Evolutionary conservation across 73 alveolate species (phyloP), one percentile per base, ranked within the genome.

Genomic region (Tetrahymena borealis): DNA sequence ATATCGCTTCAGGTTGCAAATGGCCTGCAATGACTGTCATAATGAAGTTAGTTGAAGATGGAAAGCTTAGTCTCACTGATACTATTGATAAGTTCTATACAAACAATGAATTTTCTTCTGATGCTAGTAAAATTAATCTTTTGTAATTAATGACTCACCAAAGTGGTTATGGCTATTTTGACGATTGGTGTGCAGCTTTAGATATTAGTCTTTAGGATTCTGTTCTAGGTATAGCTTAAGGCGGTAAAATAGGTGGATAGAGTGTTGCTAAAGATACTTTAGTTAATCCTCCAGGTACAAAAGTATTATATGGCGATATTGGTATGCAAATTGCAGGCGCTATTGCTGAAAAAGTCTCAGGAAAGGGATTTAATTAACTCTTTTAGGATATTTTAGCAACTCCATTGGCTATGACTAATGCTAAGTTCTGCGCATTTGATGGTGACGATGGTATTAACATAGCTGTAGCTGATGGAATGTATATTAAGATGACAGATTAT

Each of bases 1-100:
- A 91, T 40, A 39, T 91, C 20, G 94, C 94, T 33, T 91, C 94
- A 39, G 94, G 94, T 16, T 91, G 94, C 15, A 91, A 91, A 91
- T 91, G 94, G 94, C 78, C 40, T 39, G 94, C 94, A 0, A 91
- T 91, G 94, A 37, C 94, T 11, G 32, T 24, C 7, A 91, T 91
- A 38, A 91, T 91, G 94, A 91, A 91, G 12, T 32, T 91, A 20
- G 94, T 91, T 40, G 94, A 91, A 32, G 28, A 42, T 16, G 94
- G 94, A 0, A 33, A 42, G 38, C 32, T 91, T 33, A 91, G 35
- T 40, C 91, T 91, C 38, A 31, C 39, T 39, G 39, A 37, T 16
- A 91, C 38, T 24, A 79, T 60, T 2, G n/a, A 32, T 7, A n/a
- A 42, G 38, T 42, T 91, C 4, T 78, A 39, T 33, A 3, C 38